Percentiles rank a stretch among this genome's conserved stretches.
Conservation (phyloP, 2,329 filamentous ascomycete genomes). For the Albifimbria verrucaria region DNA sequence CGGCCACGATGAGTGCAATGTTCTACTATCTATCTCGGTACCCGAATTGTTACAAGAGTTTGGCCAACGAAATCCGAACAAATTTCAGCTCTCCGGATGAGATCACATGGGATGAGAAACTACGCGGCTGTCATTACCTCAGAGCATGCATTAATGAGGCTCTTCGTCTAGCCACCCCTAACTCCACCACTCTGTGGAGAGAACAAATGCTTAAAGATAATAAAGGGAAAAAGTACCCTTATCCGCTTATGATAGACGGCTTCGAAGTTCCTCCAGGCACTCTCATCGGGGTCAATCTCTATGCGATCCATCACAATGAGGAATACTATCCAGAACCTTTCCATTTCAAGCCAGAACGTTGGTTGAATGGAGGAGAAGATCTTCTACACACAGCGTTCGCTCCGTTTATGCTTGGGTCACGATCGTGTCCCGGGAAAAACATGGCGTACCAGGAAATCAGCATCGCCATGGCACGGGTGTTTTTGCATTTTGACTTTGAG, state of each 20-base stretch:
- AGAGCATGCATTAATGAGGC: background rate
- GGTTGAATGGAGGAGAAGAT: background rate
- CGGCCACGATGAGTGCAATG: background rate
- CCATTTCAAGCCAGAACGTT: background rate
- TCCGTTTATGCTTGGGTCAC: background rate
- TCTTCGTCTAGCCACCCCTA: background rate
- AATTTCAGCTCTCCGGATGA: background rate
- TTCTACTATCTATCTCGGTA: background rate
- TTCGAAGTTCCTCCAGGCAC: background rate
- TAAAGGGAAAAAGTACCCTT: background rate
- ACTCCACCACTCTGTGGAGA: background rate
- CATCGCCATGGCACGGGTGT: background rate
- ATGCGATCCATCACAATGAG: background rate
- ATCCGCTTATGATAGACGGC: background rate
- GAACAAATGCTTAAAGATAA: background rate
- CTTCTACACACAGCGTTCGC: background rate
- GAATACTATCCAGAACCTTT: background rate
- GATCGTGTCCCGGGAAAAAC: background rate
- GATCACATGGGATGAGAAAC: background rate
- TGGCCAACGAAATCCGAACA: background rate
- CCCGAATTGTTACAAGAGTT: background rate
- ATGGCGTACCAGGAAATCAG: background rate
- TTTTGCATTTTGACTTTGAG: background rate
- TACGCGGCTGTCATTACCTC: background rate
- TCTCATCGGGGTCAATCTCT: background rate